Evolutionary conservation across 2,329 filamentous ascomycete genomes (phyloP).

Genomic region (Byssoonygena ceratinophila): DNA sequence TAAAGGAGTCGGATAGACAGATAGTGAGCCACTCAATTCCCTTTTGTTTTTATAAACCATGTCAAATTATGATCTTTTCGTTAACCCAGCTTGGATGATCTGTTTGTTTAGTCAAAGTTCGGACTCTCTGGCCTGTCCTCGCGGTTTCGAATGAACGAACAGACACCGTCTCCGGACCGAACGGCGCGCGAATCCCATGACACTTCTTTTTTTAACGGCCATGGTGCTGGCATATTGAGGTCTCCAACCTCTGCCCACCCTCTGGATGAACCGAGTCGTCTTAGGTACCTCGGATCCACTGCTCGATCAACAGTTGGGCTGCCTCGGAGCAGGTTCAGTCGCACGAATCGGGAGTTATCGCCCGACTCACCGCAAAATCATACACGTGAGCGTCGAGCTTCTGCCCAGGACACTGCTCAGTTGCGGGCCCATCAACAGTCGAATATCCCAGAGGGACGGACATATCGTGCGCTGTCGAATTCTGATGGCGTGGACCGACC

Average conservation of each 20-base stretch:
- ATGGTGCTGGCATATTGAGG: slow-evolving; percentile 23
- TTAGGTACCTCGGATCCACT: slow-evolving; percentile 26
- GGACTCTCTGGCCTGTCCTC: slow-evolving; percentile 31
- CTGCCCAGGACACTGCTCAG: slow-evolving; percentile 14
- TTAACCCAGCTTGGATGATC: not conserved
- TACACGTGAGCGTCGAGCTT: slow-evolving; percentile 15
- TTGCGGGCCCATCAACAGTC: slow-evolving; percentile 27
- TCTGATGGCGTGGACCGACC: slow-evolving; percentile 29
- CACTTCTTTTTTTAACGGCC: slow-evolving; percentile 24
- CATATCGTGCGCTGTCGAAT: slow-evolving; percentile 27
- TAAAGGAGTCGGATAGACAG: slow-evolving; percentile 30
- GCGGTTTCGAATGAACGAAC: slow-evolving; percentile 25
- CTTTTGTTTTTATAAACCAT: not conserved
- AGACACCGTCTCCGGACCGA: slow-evolving; percentile 31
- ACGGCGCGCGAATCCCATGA: slow-evolving; percentile 24
- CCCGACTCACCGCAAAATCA: slow-evolving; percentile 24
- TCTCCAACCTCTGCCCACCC: slow-evolving; percentile 30
- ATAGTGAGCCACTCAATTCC: slow-evolving; percentile 11
- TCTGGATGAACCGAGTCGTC: slow-evolving; percentile 29
- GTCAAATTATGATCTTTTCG: not conserved
- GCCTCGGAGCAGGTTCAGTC: slow-evolving; percentile 30
- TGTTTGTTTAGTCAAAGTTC: slow-evolving; percentile 28
- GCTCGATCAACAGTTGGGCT: slow-evolving; percentile 30
- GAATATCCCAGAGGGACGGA: slow-evolving; percentile 27
- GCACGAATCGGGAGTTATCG: slow-evolving; percentile 28